A percentile compares a stretch with the other conserved stretches of the same genome.
Conservation (phyloP, 257 asterid species). For the Marsdenia floribunda region DNA sequence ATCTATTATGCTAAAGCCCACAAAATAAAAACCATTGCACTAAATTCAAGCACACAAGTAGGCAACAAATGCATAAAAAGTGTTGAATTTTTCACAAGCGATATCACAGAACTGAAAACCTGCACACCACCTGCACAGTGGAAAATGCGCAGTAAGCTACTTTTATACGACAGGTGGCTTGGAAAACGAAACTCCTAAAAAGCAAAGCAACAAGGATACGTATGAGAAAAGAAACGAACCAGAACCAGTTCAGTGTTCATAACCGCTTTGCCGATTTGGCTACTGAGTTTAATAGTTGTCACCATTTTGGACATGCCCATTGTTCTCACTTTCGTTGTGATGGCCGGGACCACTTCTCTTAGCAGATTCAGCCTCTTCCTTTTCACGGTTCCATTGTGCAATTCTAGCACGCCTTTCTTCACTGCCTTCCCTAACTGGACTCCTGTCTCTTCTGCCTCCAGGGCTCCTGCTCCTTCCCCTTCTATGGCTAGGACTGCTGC, state of each 20-base stretch:
- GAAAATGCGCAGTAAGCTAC: slow-evolving; percentile 84
- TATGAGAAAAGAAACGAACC: slow-evolving; percentile 50
- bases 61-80: slow-evolving; percentile 19
- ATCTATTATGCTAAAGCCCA: background rate
- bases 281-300: slow-evolving; percentile 28
- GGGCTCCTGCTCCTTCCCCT: slow-evolving; percentile 79
- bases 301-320: slow-evolving; percentile 27
- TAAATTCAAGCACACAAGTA: slow-evolving; percentile 25
- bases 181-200: slow-evolving; percentile 4
- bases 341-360: slow-evolving; percentile 24
- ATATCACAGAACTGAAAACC: slow-evolving; percentile 73
- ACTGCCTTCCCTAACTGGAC: slow-evolving; percentile 91
- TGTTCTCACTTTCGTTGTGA: slow-evolving; percentile 25
- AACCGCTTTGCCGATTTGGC: slow-evolving; percentile 26
- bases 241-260: slow-evolving; percentile 39
- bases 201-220: slow-evolving; percentile 1
- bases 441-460: slow-evolving; percentile 56
- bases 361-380: slow-evolving; percentile 55
- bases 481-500: slow-evolving; percentile 54
- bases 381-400: slow-evolving; percentile 95
- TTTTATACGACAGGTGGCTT: slow-evolving; percentile 26
- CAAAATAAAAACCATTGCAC: background rate
- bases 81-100: slow-evolving; percentile 44
- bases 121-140: slow-evolving; percentile 99
- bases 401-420: slow-evolving; percentile 96